Evolutionary conservation across 331 rosid species (phyloP), one percentile per base, ranked within the genome.

Genomic region (Pyracantha coccinea): DNA sequence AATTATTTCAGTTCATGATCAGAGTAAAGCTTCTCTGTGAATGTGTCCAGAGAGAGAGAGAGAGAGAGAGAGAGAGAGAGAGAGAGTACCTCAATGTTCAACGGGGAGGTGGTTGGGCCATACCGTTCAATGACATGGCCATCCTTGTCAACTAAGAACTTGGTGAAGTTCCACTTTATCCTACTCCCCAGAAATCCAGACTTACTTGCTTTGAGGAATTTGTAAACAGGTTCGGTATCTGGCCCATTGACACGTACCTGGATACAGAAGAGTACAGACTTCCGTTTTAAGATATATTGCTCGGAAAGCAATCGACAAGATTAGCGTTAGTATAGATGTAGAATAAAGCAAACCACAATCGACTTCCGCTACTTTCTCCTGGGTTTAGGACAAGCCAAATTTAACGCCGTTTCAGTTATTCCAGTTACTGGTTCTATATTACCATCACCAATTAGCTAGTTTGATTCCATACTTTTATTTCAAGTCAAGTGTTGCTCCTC

Each of bases 111-210:
- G 82, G 90, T 78, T 75, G 99, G 73, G 67, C 90, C 72, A 63
- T 89, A 92, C 64, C 97, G 99, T 4, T 50, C 52, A 41, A 90
- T 84, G 72, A 87, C 96, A 31, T 8, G 83, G 0, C 99, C 99
- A 44, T 92, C 87, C 78, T 88, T 83, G 77, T 87, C 83, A 1
- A 94, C 82, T 72, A 94, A 84, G 79, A 94, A 94, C 88, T 94
- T 94, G 4, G 97, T 89, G 85, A 94, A 94, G 86, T 94, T 94
- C 99, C 99, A 94, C 83, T 94, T 92, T 53, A 94, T 89, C 71
- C 90, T 80, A 3, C 89, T 33, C 17, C 99, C 97, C 72, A 86
- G 2, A 59, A 78, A 64, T 74, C 97, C 99, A 27, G 66, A 6
- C 84, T 87, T 92, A 69, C 82, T 84, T 20, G 92, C 61, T 83